Base-by-base conservation (phyloP, 1,284 basidiomycete species). In the Apiotrichum siamense region DNA sequence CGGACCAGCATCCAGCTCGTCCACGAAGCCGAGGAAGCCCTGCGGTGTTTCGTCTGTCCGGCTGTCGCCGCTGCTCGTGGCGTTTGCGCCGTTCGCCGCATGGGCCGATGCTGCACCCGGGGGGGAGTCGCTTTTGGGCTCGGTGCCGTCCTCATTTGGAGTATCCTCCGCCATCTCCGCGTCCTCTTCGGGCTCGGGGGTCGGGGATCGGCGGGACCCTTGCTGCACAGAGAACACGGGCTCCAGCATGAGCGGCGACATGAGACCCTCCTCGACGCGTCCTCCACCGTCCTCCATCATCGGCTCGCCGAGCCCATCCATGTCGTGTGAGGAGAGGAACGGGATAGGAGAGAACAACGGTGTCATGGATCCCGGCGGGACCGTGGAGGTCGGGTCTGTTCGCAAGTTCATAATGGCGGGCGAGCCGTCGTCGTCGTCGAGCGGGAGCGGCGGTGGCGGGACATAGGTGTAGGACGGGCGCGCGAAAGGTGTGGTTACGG, bases 401-500 rank as follows among this genome's bases (percentile, higher is more conserved):
- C 50, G 39, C 48, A 55, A 38, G 51, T 51, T 7, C 32, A 33
- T 18, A 33, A 35, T 15, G 17, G 21, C 26, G 17, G 47, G 42
- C 15, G 31, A 31, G 18, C 12, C 31, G 27, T 21, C 17, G 44
- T 44, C 1, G 25, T 29, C n/a, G 27, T 21, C 27, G 10, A 43
- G 17, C 5, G 33, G 40, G 3, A 58, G 38, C 4, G 38, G 21
- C 13, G 38, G 29, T 2, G 54, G 55, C 4, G 63, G 54, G 13
- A 62, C 55, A 45, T 62, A 65, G 11, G 50, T 54, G 58, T 69
- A 69, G 20, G 67, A 63, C 13, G 66, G 67, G 10, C 61, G 50
- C 29, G 65, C 57, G 58, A 71, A 74, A 3, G 67, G 60, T 7
- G 90, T 90, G 2, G 89, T 92, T 49, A 97, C 90, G 25, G 88